Evolutionary conservation across 176 grass and related monocot species (phyloP).

Genomic region (Coix lacrymajobi): DNA sequence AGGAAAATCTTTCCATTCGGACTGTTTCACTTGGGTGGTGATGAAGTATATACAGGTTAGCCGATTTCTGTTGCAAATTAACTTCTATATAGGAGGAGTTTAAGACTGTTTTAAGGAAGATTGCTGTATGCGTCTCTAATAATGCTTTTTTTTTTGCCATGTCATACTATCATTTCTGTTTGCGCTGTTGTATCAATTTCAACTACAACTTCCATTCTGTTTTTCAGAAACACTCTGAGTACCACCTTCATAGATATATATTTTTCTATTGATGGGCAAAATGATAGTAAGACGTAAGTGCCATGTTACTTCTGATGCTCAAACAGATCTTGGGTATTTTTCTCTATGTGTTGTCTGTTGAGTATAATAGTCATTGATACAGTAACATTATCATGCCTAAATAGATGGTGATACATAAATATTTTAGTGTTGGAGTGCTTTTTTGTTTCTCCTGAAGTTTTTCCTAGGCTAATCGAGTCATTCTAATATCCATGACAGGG

Average conservation of each 20-base stretch:
- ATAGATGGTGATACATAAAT: background rate
- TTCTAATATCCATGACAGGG: constrained; percentile 41
- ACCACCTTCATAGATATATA: background rate
- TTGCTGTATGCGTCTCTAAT: background rate
- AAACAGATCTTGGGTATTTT: background rate
- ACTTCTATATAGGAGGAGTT: background rate
- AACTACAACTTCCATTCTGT: background rate
- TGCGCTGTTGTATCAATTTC: background rate
- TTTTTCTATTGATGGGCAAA: background rate
- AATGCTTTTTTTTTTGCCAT: background rate
- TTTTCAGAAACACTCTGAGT: background rate
- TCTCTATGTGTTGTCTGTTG: background rate
- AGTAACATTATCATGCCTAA: background rate
- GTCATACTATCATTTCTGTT: background rate
- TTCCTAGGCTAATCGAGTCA: background rate
- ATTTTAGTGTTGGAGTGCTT: background rate
- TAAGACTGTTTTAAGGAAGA: background rate
- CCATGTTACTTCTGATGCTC: background rate
- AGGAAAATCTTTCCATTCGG: constrained; percentile 94
- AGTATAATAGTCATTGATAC: background rate
- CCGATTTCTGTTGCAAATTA: constrained; percentile 11
- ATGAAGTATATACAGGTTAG: constrained; percentile 99
- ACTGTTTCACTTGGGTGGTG: constrained; percentile 92
- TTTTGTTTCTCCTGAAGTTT: background rate
- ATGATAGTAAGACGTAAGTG: background rate